Conservation (phyloP, 2,329 filamentous ascomycete species). For the Neurospora sp. region DNA sequence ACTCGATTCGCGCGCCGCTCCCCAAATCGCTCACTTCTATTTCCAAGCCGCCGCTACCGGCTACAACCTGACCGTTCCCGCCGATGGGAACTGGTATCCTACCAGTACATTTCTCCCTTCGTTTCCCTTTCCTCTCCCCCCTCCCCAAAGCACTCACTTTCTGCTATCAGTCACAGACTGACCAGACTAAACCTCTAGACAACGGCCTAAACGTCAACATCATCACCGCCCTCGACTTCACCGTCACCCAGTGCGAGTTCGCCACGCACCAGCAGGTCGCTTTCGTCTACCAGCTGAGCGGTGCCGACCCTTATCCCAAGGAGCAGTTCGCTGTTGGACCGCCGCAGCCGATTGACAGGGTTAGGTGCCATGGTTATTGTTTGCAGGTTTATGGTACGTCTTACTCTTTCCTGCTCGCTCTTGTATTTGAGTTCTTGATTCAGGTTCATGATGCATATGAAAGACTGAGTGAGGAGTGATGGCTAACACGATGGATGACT, state of each 20-base stretch:
- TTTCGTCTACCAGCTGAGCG: slow-evolving; percentile 6
- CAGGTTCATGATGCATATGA: too few species aligned
- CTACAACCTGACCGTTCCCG: slow-evolving; percentile 32
- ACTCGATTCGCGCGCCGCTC: slow-evolving; percentile 16
- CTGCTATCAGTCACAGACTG: background rate
- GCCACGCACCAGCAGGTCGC: slow-evolving; percentile 26
- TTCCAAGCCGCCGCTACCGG: slow-evolving; percentile 33
- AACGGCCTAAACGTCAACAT: slow-evolving; percentile 24
- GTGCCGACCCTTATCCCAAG: slow-evolving; percentile 21
- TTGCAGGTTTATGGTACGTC: slow-evolving; percentile 26
- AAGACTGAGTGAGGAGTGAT: background rate
- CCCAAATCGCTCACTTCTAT: slow-evolving; percentile 31
- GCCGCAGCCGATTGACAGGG: slow-evolving; percentile 31
- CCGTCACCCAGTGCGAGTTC: slow-evolving; percentile 36
- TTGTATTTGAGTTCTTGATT: too few species aligned
- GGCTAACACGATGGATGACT: background rate
- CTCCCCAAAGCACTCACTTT: too few species aligned
- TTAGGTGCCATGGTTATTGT: slow-evolving; percentile 34
- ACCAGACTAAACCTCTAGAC: slow-evolving; percentile 20
- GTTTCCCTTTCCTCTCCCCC: too few species aligned
- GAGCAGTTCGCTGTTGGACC: slow-evolving; percentile 35
- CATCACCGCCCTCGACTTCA: slow-evolving; percentile 30
- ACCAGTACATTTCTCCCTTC: slow-evolving; percentile 23
- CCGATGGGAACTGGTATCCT: slow-evolving; percentile 28
- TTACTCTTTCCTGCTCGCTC: too few species aligned